Base-by-base conservation (phyloP, 164 flowering plant genomes). In the Dillenia suffruticosa region DNA sequence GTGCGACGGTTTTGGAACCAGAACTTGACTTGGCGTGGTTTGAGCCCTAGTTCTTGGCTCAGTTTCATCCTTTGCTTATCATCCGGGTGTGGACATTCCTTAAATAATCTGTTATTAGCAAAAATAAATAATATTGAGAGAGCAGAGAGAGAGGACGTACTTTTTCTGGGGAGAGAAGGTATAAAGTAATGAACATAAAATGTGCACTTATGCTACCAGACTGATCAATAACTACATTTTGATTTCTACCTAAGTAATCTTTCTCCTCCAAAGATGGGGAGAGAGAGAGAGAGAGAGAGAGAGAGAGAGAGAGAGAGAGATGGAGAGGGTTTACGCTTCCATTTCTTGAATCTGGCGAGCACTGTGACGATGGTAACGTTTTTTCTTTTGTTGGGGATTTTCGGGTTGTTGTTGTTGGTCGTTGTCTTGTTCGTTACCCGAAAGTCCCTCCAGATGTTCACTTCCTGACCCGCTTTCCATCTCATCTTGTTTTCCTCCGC, bases 1-100 rank as follows among this genome's bases (percentile, higher is more conserved):
- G 98, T 93, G 4, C 98, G 79, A 0, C 96, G 82, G 68, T 93
- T 93, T 72, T 93, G 98, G 81, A 93, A 93, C 98, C 98, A 93
- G 53, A 90, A 93, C 79, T 93, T 93, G 75, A 93, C 96, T 68
- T 93, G 98, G 17, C 96, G 84, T 1, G 98, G 98, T 57, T 85
- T 89, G 15, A 93, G 88, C 40, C 97, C 89, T 0, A 93, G 84
- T 0, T 90, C 96, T 58, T 87, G 94, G 79, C 97, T 87, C 16
- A 93, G 76, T 72, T 72, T 87, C 81, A 81, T 68, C 67, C 98
- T 74, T 56, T 93, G 97, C 68, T 93, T 93, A 72, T 90, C 97
- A 65, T 93, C 98, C 45, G 98, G 98, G 72, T 90, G 97, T 5
- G 92, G 96, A 58, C 90, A 88, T 67, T 88, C 92, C 82, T 82